These are phyloP conservation scores for Juglanconis sp. DNA, from an alignment of 2,329 filamentous ascomycete species.

Conservation along the genomic window DNA sequence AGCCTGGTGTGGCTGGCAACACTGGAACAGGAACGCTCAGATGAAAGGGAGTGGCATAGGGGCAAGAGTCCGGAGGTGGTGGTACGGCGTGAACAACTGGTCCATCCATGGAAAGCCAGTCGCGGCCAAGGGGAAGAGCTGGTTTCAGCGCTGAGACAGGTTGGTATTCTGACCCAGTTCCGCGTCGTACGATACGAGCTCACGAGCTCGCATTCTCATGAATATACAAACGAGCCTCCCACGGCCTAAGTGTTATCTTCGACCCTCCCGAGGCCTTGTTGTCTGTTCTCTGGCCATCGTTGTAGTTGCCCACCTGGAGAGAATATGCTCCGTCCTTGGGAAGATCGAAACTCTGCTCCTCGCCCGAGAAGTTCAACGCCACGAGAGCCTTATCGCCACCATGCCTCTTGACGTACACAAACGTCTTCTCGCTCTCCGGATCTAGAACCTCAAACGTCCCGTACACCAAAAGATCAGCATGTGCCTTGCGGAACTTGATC, in stretches of 20 bases:
- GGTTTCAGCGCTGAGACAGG: constrained; percentile 9
- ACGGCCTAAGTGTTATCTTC: constrained; percentile 27
- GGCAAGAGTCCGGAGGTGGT: constrained; percentile 80
- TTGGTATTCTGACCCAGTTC: constrained; percentile 13
- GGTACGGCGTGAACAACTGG: constrained; percentile 95
- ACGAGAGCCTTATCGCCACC: constrained; percentile 29
- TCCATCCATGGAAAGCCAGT: constrained; percentile 41
- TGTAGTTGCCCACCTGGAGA: constrained; percentile 30
- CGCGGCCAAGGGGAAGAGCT: constrained; percentile 6
- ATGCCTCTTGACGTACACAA: constrained; percentile 41
- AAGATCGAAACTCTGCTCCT: constrained; percentile 30
- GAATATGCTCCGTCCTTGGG: constrained; percentile 22
- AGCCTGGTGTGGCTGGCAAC: constrained; percentile 79
- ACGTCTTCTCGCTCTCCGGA: constrained; percentile 40
- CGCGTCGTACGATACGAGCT: background rate
- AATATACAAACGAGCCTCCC: constrained; percentile 34
- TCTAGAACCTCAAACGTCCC: constrained; percentile 55
- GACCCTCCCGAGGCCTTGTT: constrained; percentile 3
- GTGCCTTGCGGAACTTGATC: constrained; percentile 51
- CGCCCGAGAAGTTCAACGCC: constrained; percentile 41
- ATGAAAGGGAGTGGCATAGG: constrained; percentile 75
- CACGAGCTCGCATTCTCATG: background rate
- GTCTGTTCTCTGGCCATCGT: constrained; percentile 9
- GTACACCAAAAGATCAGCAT: constrained; percentile 58
- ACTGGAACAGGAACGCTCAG: constrained; percentile 78